These are phyloP conservation scores for Colletotrichum chlorophyti DNA, from an alignment of 2,329 filamentous ascomycete genomes.

Conservation along the genomic window DNA sequence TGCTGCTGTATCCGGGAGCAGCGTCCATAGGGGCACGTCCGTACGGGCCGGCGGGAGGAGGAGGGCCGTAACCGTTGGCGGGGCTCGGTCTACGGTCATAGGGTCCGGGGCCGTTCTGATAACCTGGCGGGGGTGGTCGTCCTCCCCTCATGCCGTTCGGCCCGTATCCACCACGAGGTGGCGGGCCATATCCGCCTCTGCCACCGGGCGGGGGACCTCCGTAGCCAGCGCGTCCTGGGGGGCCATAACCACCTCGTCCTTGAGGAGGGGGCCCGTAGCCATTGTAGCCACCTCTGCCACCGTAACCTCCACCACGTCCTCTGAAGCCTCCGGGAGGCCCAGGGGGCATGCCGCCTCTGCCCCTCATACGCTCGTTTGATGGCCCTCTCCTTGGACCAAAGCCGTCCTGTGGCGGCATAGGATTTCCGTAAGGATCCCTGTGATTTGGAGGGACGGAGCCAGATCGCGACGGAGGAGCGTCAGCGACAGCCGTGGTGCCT, in stretches of 20 bases:
- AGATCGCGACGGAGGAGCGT: slow-evolving; percentile 43
- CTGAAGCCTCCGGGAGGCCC: slow-evolving; percentile 50
- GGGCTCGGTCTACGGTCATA: slow-evolving; percentile 48
- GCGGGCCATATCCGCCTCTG: slow-evolving; percentile 55
- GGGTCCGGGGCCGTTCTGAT: slow-evolving; percentile 41
- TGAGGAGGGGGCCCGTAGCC: slow-evolving; percentile 17
- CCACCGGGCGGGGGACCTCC: slow-evolving; percentile 42
- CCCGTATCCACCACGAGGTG: slow-evolving; percentile 42
- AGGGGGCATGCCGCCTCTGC: slow-evolving; percentile 53
- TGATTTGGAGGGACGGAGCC: slow-evolving; percentile 43
- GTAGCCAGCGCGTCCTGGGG: slow-evolving; percentile 41
- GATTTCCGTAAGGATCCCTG: slow-evolving; percentile 72
- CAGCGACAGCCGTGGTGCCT: slow-evolving; percentile 49
- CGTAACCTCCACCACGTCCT: slow-evolving; percentile 45
- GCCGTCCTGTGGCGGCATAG: slow-evolving; percentile 49
- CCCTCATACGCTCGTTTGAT: slow-evolving; percentile 57
- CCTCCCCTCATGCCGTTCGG: slow-evolving; percentile 43
- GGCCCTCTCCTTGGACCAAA: slow-evolving; percentile 55
- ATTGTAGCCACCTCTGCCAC: slow-evolving; percentile 51
- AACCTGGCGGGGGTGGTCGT: slow-evolving; percentile 51
- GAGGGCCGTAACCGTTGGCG: slow-evolving; percentile 41
- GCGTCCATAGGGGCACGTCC: slow-evolving; percentile 41
- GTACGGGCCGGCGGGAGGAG: slow-evolving; percentile 37
- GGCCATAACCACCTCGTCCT: slow-evolving; percentile 54
- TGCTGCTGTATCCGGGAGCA: slow-evolving; percentile 43